Base-by-base conservation (phyloP, 2,329 filamentous ascomycete genomes). In the Phaeosphaeria sp. region DNA sequence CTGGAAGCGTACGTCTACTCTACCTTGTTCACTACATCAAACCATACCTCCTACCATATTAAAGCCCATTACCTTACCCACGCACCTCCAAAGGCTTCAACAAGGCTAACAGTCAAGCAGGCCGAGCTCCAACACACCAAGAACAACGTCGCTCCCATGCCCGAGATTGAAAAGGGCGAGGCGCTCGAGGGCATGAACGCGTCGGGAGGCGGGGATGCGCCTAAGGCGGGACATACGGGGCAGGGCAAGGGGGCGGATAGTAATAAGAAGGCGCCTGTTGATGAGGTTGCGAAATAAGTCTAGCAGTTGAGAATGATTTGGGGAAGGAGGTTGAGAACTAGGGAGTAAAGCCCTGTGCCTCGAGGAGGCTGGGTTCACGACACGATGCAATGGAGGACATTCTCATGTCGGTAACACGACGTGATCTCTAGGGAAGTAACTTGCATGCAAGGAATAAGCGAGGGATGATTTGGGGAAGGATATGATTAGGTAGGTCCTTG, bases 71-170 rank as follows among this genome's bases (percentile, higher is more conserved):
- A n/a, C n/a, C n/a, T n/a, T 30, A 30, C 11, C 25, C 25, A 5
- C 25, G 25, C 25, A 30, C 25, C 5, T 11, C 30, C 15, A 7
- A 36, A 13, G n/a, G 1, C 20, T 17, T 24, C 11, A 20, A 47
- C 48, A n/a, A 36, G 2, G 18, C 43, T 52, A 17, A 39, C 8
- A 17, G 39, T 55, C 1, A 11, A 8, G 33, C 56, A 74, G 68
- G 50, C 60, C 30, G 68, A 70, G 43, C 69, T 78, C 53, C 65
- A 78, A 60, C 75, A 76, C 67, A 65, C 74, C 48, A 68, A 76
- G 62, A 71, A 70, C 65, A 78, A 79, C 60, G 74, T 77, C 49
- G 77, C 77, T 11, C 69, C 77, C 53, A 64, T 73, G 51, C 78
- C 78, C 42, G 71, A 75, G 44, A 52, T 61, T 30, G 77, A 79